A percentile compares a stretch with the other conserved stretches of the same genome.
Conservation (phyloP, 139 green algal genomes). For the Volvox africanus region DNA sequence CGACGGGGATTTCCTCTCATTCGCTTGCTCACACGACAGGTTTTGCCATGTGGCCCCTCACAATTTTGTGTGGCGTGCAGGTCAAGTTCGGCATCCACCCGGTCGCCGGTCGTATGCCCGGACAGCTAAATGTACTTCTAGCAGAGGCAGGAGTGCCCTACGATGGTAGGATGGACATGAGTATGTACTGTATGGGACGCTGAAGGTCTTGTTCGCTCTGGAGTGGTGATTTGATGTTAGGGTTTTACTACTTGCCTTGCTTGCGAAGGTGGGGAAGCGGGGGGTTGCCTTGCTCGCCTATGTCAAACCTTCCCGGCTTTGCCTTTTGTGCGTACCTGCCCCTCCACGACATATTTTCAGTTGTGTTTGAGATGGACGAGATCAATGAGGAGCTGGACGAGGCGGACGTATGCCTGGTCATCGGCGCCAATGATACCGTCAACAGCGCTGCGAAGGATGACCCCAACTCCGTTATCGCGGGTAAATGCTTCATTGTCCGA, state of each 20-base stretch:
- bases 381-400: slow-evolving; percentile 74
- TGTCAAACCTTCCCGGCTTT: too few species aligned
- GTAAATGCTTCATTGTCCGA: slow-evolving; percentile 9
- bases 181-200: too few species aligned
- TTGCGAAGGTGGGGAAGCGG: too few species aligned
- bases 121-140: slow-evolving; percentile 96
- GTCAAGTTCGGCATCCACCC: slow-evolving; percentile 88
- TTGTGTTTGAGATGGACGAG: slow-evolving; percentile 61
- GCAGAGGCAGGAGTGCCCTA: slow-evolving; percentile 90
- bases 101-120: slow-evolving; percentile 90
- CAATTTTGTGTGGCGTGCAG: too few species aligned
- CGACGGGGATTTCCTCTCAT: too few species aligned
- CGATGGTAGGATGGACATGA: slow-evolving; percentile 50
- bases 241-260: too few species aligned
- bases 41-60: too few species aligned
- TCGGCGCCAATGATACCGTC: slow-evolving; percentile 92
- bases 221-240: too few species aligned
- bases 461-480: slow-evolving; percentile 88
- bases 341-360: neutral
- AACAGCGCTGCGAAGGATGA: slow-evolving; percentile 91
- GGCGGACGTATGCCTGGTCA: slow-evolving; percentile 84
- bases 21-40: too few species aligned
- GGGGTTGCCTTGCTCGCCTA: too few species aligned
- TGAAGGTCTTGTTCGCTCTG: too few species aligned
- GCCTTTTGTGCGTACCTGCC: too few species aligned